These are phyloP conservation scores for Pichia sp. DNA, from an alignment of 1,139 yeast species.

Conservation along the genomic window DNA sequence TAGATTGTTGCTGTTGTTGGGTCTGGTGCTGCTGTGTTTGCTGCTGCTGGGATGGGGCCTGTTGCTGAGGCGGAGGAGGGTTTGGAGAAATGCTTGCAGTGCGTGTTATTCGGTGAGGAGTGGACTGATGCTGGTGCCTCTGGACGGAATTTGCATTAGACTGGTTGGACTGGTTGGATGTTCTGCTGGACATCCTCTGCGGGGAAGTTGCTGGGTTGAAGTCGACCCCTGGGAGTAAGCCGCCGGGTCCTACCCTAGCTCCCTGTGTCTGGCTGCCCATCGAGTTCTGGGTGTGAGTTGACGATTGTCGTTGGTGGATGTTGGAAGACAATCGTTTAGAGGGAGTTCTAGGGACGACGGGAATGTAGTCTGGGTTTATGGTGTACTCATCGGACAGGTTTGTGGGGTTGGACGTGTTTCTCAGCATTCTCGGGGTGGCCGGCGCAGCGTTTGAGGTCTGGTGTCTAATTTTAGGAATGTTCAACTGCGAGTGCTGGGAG, in stretches of 20 bases:
- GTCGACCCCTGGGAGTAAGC: slow-evolving; percentile 28
- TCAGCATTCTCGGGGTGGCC: slow-evolving; percentile 77
- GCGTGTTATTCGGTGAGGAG: slow-evolving; percentile 14
- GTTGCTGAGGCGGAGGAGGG: slow-evolving; percentile 13
- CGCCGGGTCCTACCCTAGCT: slow-evolving; percentile 1
- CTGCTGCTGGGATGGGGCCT: slow-evolving; percentile 9
- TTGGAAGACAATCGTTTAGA: slow-evolving; percentile 13
- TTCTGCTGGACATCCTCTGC: slow-evolving; percentile 16
- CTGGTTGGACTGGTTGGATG: background rate
- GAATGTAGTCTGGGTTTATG: slow-evolving; percentile 23
- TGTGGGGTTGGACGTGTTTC: slow-evolving; percentile 42
- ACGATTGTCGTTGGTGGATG: slow-evolving; percentile 15
- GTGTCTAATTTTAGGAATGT: slow-evolving; percentile 28
- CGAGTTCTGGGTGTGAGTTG: slow-evolving; percentile 1
- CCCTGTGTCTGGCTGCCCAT: background rate
- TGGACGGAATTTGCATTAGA: slow-evolving; percentile 2
- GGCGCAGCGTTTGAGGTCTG: slow-evolving; percentile 43
- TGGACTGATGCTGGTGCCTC: background rate
- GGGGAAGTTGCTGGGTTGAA: slow-evolving; percentile 16
- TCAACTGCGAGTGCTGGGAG: slow-evolving; percentile 12
- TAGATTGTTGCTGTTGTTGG: slow-evolving; percentile 16
- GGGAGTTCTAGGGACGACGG: slow-evolving; percentile 20
- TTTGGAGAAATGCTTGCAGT: slow-evolving; percentile 1
- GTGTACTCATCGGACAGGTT: slow-evolving; percentile 25
- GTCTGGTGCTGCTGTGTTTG: slow-evolving; percentile 6